Evolutionary conservation across 176 grass and related monocot genomes (phyloP), one percentile per base, ranked within the genome.

Genomic region (Echinochloa phyllopogon): DNA sequence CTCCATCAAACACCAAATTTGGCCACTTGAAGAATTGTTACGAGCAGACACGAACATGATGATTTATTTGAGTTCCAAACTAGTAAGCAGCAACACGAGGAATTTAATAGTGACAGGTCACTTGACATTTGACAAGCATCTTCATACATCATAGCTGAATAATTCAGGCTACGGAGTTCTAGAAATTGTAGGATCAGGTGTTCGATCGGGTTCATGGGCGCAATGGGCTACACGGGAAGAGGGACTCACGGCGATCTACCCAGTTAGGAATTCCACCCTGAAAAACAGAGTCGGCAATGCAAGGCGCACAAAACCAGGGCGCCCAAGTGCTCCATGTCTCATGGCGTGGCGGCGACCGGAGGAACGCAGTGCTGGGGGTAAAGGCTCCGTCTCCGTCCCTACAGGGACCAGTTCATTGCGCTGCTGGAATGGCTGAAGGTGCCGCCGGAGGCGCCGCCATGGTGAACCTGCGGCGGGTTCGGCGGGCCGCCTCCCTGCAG

Each of bases 371-470:
- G 18, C 20, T 41, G 37, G 36, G 51, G 6, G 52, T 33, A 1
- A 23, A 23, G 5, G 53, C 2, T 17, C 15, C 8, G 58, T 47
- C 2, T 17, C 15, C 8, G 58, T 47, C 44, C 42, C 78, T 93
- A 97, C 27, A 97, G 92, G 78, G 94, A 97, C 94, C 94, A 97
- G 65, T 97, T 85, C 80, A 89, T 86, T 0, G 74, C 81, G 71
- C 91, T 90, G 62, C 84, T 86, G 23, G 89, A 92, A 43, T 90
- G 89, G 81, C 81, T 69, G 74, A 86, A 97, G 51, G 59, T 72
- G 62, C 89, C 84, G 23, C 60, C 62, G 27, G 90, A 77, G 43
- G 45, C 55, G 36, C 88, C 82, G 43, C 85, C 78, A 6, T 97
- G 92, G 51, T 85, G 85, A 64, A 61, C 66, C 15, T 87, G 81